Base-by-base conservation (phyloP, 2,329 filamentous ascomycete genomes). In the Apiospora rasikravindrae region DNA sequence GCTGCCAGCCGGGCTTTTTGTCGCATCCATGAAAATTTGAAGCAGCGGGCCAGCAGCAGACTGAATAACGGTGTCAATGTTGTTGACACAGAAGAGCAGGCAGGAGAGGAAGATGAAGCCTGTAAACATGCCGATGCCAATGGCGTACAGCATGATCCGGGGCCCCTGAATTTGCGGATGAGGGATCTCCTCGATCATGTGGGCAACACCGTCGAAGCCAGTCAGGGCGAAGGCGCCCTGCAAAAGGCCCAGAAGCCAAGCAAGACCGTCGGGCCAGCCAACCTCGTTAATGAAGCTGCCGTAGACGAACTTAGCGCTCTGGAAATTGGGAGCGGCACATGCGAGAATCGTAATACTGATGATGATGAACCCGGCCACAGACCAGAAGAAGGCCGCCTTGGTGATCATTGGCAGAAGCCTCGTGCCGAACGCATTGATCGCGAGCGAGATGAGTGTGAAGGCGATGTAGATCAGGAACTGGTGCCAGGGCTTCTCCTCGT, bases 391-490 rank as follows among this genome's bases (percentile, higher is more conserved):
- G 1, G 92, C 92, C 24, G 86, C 86, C 78, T 92, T 90, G 78
- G 91, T 94, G 75, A 94, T 84, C 16, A 87, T 85, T 0, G 92
- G 92, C 4, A 94, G 84, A 4, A 90, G 77, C 3, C 84, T 82
- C 76, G 89, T 92, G 78, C 87, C 83, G 75, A 93, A 92, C 1
- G 89, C 88, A 74, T 94, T 94, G 80, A 93, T 83, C 67, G 88
- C 71, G 72, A 93, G 89, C 3, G 90, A 90, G 22, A 88, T 81
- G 29, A 90, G 72, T 7, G 89, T 91, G 78, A 90, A 91, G 8
- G 81, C 91, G 64, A 92, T 86, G 80, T 94, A 94, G 67, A 94
- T 91, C 40, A 94, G 83, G 80, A 94, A 94, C 75, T 93, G 90
- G 76, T 94, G 92, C 90, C 92, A 94, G 4, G 88, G 77, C 77